phyloP scores from a whole-genome alignment of 2,329 filamentous ascomycete species.

The Aspergillus intermedius region DNA sequence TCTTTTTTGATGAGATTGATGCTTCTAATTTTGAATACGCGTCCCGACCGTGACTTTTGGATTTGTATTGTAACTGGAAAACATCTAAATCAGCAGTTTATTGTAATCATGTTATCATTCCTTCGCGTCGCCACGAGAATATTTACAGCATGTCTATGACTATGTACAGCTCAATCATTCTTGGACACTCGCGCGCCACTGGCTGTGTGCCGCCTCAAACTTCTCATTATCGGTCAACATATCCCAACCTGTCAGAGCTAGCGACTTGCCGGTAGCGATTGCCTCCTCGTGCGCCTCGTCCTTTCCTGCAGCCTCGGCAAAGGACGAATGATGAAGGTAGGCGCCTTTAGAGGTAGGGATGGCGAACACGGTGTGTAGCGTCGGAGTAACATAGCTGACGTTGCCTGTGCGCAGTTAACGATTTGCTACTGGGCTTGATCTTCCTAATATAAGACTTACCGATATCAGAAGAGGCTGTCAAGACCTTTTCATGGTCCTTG shows the following conservation, averaged over 20 bases:
- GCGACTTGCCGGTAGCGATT: conserved; percentile 40
- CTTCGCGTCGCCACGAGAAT: no score
- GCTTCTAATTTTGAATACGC: no score
- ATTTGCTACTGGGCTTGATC: no score
- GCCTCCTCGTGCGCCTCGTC: conserved; percentile 38
- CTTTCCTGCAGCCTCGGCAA: conserved; percentile 41
- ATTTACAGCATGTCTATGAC: neutral
- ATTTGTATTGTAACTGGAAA: no score
- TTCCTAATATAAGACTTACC: conserved; percentile 15
- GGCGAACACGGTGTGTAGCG: conserved; percentile 45
- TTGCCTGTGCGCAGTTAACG: conserved; percentile 33
- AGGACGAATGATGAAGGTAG: conserved; percentile 35
- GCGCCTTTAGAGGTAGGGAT: conserved; percentile 35
- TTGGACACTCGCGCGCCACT: conserved; percentile 21
- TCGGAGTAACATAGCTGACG: conserved; percentile 43
- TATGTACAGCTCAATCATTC: conserved; percentile 6
- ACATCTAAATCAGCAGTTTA: no score
- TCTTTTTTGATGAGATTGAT: no score
- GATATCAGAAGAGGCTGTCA: conserved; percentile 44
- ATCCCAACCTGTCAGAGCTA: conserved; percentile 36
- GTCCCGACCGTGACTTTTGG: no score
- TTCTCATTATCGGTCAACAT: conserved; percentile 20
- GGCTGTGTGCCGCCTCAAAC: conserved; percentile 16
- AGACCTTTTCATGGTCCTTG: conserved; percentile 30
- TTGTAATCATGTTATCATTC: no score